phyloP scores from a whole-genome alignment of 2,329 filamentous ascomycete genomes.

The Cadophora sp. region DNA sequence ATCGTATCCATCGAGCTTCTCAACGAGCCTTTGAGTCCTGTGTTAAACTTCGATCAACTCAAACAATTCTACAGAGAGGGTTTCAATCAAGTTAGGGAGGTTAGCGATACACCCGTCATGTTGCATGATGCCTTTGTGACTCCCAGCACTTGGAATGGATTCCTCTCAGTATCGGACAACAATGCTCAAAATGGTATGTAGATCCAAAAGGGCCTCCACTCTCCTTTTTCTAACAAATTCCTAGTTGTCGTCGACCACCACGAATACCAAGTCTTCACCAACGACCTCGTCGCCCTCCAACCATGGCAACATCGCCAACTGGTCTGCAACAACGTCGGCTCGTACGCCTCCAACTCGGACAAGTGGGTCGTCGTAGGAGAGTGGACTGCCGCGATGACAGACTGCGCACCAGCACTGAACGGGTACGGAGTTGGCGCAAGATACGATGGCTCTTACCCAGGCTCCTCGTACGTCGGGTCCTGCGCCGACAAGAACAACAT shows the following conservation, averaged over 20 bases:
- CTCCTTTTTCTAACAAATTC: constrained; percentile 55
- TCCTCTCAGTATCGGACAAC: constrained; percentile 58
- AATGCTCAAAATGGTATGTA: constrained; percentile 50
- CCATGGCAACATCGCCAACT: constrained; percentile 59
- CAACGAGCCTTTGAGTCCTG: constrained; percentile 56
- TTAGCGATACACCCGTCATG: constrained; percentile 58
- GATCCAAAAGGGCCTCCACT: constrained; percentile 54
- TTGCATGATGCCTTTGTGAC: constrained; percentile 63
- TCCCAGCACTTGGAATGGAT: constrained; percentile 65
- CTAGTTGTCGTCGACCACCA: constrained; percentile 65
- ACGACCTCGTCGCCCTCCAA: constrained; percentile 55
- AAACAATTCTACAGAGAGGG: constrained; percentile 56
- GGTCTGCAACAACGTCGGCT: constrained; percentile 60
- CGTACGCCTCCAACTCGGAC: constrained; percentile 58
- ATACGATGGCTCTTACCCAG: constrained; percentile 59
- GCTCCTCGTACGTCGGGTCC: constrained; percentile 56
- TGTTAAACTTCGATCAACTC: constrained; percentile 46
- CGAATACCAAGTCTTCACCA: constrained; percentile 70
- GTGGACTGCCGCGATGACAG: constrained; percentile 72
- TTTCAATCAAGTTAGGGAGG: constrained; percentile 53
- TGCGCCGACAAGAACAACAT: constrained; percentile 61
- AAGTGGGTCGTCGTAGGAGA: constrained; percentile 74
- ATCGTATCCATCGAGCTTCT: constrained; percentile 63
- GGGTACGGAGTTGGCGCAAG: constrained; percentile 65
- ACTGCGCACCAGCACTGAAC: constrained; percentile 59